These are phyloP conservation scores for Hyaloraphidium curvatum DNA, from an alignment of 192 early-diverging fungal species.

Conservation along the genomic window DNA sequence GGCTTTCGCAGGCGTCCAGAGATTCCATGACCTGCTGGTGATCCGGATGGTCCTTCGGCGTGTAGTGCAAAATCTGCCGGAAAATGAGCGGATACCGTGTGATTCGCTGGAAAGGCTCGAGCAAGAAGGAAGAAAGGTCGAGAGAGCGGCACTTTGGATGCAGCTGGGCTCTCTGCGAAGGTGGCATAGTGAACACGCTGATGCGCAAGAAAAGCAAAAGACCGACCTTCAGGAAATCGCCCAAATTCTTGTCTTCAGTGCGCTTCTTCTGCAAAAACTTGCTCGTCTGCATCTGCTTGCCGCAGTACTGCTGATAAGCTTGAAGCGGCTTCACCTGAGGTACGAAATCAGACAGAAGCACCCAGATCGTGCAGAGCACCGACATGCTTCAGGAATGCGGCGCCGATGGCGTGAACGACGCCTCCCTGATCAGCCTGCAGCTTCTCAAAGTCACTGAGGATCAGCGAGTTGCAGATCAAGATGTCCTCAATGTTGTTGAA, in stretches of 20 bases:
- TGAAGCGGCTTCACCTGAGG: slow-evolving; percentile 29
- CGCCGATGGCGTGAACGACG: slow-evolving; percentile 30
- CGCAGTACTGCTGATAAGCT: slow-evolving; percentile 43
- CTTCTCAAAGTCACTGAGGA: slow-evolving; percentile 45
- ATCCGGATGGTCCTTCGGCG: slow-evolving; percentile 25
- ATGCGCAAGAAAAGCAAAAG: background rate
- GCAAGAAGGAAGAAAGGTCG: slow-evolving; percentile 56
- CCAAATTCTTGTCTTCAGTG: slow-evolving; percentile 25
- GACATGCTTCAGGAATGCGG: slow-evolving; percentile 19
- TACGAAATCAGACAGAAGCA: slow-evolving; percentile 3
- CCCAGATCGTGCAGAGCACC: background rate
- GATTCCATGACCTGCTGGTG: slow-evolving; percentile 19
- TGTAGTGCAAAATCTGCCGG: slow-evolving; percentile 32
- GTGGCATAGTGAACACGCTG: background rate
- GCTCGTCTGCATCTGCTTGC: slow-evolving; percentile 39
- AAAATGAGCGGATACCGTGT: slow-evolving; percentile 35
- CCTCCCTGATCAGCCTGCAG: slow-evolving; percentile 27
- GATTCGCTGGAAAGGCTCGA: slow-evolving; percentile 36
- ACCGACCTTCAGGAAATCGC: slow-evolving; percentile 41
- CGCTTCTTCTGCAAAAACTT: slow-evolving; percentile 34
- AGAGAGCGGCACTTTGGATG: slow-evolving; percentile 43
- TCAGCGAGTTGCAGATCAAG: slow-evolving; percentile 35
- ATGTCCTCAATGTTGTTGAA: slow-evolving; percentile 39
- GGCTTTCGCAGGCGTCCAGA: slow-evolving; percentile 19
- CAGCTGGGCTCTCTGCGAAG: slow-evolving; percentile 24